Percentiles rank a stretch among this genome's conserved stretches.
Conservation (phyloP, 345 rosid species). For the Aquilaria sinensis region DNA sequence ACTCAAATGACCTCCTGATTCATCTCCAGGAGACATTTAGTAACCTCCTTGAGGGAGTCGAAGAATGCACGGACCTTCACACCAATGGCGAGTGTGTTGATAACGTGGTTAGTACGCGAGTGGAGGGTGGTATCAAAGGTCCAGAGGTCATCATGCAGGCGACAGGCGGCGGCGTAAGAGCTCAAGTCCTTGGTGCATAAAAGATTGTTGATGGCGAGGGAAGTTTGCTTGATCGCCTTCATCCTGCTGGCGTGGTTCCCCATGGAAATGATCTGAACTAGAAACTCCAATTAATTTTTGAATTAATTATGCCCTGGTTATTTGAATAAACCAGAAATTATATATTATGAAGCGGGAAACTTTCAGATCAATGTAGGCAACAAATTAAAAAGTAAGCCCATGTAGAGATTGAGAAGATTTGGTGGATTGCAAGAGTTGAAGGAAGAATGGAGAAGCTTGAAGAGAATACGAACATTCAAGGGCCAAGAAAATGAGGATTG, state of each 20-base stretch:
- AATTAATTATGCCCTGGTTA: not conserved
- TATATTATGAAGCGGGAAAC: constrained; percentile 4
- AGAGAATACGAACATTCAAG: constrained; percentile 50
- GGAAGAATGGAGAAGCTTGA: constrained; percentile 57
- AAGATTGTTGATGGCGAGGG: constrained; percentile 23
- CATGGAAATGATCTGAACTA: constrained; percentile 27
- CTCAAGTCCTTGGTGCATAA: constrained; percentile 53
- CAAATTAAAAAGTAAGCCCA: not conserved
- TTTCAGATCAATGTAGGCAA: constrained; percentile 13
- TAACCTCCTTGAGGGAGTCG: constrained; percentile 73
- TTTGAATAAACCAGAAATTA: not conserved
- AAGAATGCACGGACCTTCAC: constrained; percentile 84
- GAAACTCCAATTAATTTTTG: not conserved
- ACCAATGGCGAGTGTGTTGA: constrained; percentile 65
- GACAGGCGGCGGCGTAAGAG: constrained; percentile 78
- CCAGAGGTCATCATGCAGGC: constrained; percentile 48
- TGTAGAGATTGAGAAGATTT: constrained; percentile 6
- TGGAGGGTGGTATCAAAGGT: constrained; percentile 62
- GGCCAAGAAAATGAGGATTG: constrained; percentile 21
- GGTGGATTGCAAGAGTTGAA: constrained; percentile 13
- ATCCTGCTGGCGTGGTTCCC: constrained; percentile 61
- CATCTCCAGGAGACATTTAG: constrained; percentile 81
- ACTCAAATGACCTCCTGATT: constrained; percentile 92
- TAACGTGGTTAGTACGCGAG: constrained; percentile 62
- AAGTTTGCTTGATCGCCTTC: constrained; percentile 26